phyloP scores from a whole-genome alignment of 352 stramenopile genomes.

The Paralagenidium karlingii region DNA sequence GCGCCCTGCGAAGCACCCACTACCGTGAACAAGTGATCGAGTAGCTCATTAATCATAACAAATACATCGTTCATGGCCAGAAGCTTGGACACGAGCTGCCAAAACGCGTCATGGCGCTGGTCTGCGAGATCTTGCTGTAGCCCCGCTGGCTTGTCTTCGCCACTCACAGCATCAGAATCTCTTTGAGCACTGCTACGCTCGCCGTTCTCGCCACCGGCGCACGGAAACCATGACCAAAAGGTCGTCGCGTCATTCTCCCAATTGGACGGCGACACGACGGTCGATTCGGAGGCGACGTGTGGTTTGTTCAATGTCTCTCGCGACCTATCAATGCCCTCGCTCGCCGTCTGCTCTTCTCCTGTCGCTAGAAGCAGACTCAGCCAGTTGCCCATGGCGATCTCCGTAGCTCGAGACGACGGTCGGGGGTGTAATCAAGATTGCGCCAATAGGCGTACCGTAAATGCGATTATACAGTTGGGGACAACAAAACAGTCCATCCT shows the following conservation, averaged over 20 bases:
- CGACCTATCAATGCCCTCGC: no score
- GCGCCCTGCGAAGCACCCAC: conserved; percentile 31
- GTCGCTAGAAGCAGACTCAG: no score
- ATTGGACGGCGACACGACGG: conserved; percentile 21
- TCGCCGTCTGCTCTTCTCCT: no score
- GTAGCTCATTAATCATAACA: conserved; percentile 52
- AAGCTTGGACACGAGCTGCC: conserved; percentile 58
- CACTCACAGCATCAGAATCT: conserved; percentile 7
- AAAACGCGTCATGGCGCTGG: conserved; percentile 40
- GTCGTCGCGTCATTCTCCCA: neutral
- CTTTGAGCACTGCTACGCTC: conserved; percentile 1
- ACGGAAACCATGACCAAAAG: no score
- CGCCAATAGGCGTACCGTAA: no score
- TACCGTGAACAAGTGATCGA: conserved; percentile 50
- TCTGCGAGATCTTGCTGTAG: neutral
- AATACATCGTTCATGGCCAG: conserved; percentile 59
- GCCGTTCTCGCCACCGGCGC: conserved; percentile 17
- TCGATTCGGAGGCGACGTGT: conserved; percentile 36
- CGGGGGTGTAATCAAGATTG: no score
- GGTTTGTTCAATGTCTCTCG: no score
- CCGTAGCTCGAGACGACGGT: no score
- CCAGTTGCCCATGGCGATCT: no score
- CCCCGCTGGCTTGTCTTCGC: conserved; percentile 1
- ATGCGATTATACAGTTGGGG: no score
- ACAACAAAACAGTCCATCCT: no score